Conservation (phyloP, 768 basidiomycete species). For the Agrocybe praecox region DNA sequence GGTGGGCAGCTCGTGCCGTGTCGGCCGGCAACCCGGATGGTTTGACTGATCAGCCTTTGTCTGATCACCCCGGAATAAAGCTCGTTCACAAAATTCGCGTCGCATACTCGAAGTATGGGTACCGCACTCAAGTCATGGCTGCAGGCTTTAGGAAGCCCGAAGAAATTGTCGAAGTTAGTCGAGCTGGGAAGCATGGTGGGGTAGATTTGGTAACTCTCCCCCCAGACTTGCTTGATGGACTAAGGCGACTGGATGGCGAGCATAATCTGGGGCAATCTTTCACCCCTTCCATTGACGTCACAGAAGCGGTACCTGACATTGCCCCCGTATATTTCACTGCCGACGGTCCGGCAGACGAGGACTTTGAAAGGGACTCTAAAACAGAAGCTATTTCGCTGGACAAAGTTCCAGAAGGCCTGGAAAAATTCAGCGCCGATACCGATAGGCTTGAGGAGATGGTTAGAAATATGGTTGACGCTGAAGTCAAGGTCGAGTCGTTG, state of each 20-base stretch:
- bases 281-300: conserved; percentile 1
- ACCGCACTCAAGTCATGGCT: conserved; percentile 33
- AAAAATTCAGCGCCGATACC: conserved; percentile 35
- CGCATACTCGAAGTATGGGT: conserved; percentile 24
- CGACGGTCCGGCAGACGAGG: conserved; percentile 12
- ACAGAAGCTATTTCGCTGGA: conserved; percentile 29
- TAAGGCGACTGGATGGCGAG: conserved; percentile 17
- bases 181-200: conserved; percentile 25
- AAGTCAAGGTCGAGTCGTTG: background rate
- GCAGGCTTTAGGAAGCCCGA: conserved; percentile 35
- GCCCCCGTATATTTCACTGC: conserved; percentile 14
- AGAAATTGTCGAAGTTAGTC: conserved; percentile 32
- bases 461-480: background rate
- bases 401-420: conserved; percentile 37
- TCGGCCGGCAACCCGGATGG: conserved; percentile 11
- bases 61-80: conserved; percentile 31
- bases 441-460: conserved; percentile 26
- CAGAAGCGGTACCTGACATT: background rate
- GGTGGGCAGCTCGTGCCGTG: conserved; percentile 28
- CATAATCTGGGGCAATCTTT: background rate
- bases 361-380: conserved; percentile 23
- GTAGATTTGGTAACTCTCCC: conserved; percentile 37
- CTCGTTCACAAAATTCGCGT: conserved; percentile 31
- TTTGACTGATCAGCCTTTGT: conserved; percentile 16
- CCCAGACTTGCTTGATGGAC: conserved; percentile 30